Evolutionary conservation across 768 basidiomycete species (phyloP), one percentile per base, ranked within the genome.

Genomic region (Amanita jacksonii): DNA sequence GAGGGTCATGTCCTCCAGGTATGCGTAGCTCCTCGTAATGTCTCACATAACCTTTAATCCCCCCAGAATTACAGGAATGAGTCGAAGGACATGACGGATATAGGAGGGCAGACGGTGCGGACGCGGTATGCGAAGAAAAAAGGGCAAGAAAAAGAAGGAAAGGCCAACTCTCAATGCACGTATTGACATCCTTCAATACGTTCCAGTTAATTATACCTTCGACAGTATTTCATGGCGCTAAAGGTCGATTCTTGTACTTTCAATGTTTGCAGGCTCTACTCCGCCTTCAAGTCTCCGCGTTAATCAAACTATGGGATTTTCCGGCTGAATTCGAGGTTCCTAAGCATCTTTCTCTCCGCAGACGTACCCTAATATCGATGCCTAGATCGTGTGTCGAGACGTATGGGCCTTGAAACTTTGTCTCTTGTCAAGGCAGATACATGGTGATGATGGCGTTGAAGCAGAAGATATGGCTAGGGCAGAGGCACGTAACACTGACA

Each of bases 1-100:
- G 92, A 96, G 56, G 92, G 92, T 8, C 92, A 96, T 60, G 76
- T 94, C 48, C 73, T 91, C 23, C 85, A 89, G 73, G 90, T 89
- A 57, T 51, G 63, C 41, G 13, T 9, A 42, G 38, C 32, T 42
- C 8, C 37, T 3, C 32, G 12, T 53, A 18, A 38, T 5, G 46
- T 22, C 31, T 41, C 43, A 5, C 46, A 25, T 15, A 47, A 27
- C 33, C 12, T 8, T 31, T 37, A n/a, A n/a, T n/a, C n/a, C n/a
- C n/a, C 16, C 32, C 50, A 93, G 90, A 79, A 83, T 53, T 92
- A 91, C 60, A 70, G 88, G 39, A 83, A 79, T 34, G 92, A 96
- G 62, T 76, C 77, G 8, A 74, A 66, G 9, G 85, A 90, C 44
- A 65, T 76, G n/a, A 76, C 78, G 18, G 76, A 79, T 36, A 53